Evolutionary conservation across 495 filamentous ascomycete species (phyloP).

Genomic region (Neurospora sp.): DNA sequence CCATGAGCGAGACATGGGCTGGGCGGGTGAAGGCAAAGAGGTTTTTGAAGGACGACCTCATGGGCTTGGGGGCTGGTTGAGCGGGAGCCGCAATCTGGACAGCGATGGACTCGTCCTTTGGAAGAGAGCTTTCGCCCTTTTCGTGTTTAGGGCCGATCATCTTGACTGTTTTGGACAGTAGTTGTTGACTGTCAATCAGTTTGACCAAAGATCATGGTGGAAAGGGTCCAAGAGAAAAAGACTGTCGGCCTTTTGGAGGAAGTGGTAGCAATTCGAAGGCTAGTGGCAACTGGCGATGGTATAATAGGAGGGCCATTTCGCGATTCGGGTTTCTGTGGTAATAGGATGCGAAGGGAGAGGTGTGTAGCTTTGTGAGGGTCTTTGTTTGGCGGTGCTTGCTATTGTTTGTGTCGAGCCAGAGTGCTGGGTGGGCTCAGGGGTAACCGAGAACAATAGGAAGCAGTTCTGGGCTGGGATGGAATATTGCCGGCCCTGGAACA

Average conservation of each 20-base stretch:
- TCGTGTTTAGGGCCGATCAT: not conserved
- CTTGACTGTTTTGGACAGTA: not conserved
- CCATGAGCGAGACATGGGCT: constrained; percentile 47
- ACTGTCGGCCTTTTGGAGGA: not conserved
- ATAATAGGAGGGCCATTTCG: not conserved
- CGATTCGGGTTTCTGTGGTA: not conserved
- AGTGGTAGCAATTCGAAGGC: not conserved
- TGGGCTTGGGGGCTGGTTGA: not conserved
- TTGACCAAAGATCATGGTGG: not conserved
- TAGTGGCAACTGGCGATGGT: not conserved
- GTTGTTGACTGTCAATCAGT: not conserved
- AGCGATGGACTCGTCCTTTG: not conserved
- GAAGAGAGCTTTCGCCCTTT: not conserved
- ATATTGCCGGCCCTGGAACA: not conserved
- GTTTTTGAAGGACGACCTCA: constrained; percentile 21
- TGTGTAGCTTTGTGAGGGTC: not conserved
- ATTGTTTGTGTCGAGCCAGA: not conserved
- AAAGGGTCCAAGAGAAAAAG: not conserved
- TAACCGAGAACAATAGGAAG: not conserved
- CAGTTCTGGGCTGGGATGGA: not conserved
- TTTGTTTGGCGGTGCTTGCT: not conserved
- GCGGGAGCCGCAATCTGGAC: not conserved
- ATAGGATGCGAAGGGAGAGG: not conserved
- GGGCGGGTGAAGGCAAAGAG: constrained; percentile 66
- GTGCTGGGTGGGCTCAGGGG: not conserved